Base-by-base conservation (phyloP, 805 yeast species). In the Yamadazyma tumulicola region DNA sequence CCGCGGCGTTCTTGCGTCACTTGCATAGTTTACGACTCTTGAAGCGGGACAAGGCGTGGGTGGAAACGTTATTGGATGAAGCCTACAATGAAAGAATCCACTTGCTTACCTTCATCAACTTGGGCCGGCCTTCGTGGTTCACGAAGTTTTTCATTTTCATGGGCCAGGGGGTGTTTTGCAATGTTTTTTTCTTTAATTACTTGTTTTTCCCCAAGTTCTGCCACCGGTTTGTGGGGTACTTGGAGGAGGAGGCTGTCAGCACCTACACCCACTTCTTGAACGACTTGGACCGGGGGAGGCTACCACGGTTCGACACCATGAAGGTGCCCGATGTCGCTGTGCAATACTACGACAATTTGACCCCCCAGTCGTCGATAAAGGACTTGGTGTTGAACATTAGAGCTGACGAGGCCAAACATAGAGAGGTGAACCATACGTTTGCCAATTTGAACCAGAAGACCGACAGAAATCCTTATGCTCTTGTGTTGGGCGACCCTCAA, bases 81-180 rank as follows among this genome's bases (percentile, higher is more conserved):
- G 86, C 88, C 0, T 82, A 81, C 59, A 81, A 82, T 48, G 89
- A 81, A 57, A 69, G 87, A 54, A 81, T 82, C 83, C 89, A 81
- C 52, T 65, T 81, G 34, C 61, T 81, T 46, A 81, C 87, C 0
- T 82, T 82, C 45, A 69, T 81, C 42, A 74, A 77, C 52, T 55
- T 81, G 39, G 80, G 81, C 9, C 62, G 74, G 37, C 89, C 89
- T 5, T 73, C 80, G 1, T 52, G 71, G 62, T 68, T 77, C 43
- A 76, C 81, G 43, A 64, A 75, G 34, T 26, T 58, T 11, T 61
- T 81, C 57, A 64, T 81, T 8, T 74, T 73, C 45, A 57, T 72
- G 28, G 86, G 82, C 5, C 89, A 82, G 52, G 87, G 87, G 8
- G 75, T 82, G 3, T 82, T 82, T 56, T 72, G 79, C 55, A 81